Base-by-base conservation (phyloP, 106 monocot genomes). In the Dendrobium catenatum region DNA sequence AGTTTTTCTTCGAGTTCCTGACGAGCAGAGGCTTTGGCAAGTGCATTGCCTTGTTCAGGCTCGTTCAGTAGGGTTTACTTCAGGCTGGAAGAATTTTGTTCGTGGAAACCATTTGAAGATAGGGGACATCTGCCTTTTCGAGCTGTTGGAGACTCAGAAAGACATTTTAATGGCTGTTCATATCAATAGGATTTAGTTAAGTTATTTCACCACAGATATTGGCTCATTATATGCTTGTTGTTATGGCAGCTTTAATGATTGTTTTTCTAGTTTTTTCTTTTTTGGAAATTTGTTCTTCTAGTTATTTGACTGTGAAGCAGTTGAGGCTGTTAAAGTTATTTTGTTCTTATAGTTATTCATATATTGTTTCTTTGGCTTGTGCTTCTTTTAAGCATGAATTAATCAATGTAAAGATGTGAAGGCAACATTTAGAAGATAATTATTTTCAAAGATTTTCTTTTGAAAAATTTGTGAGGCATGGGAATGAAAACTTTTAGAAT, bases 61-160 rank as follows among this genome's bases (percentile, higher is more conserved):
- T 13, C 72, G 7, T 43, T 16, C 31, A 15, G 27, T 81, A 7
- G 72, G 73, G 16, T 64, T 85, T 51, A 33, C 48, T 22, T 42
- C 54, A 0, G 67, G 79, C 16, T 86, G 86, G 86, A 68, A 27
- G 46, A 10, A 22, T 9, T 86, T 86, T 42, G 79, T 79, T 17
- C 37, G 18, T n/a, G 79, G 82, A 67, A 86, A 86, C 59, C 33
- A 47, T 5, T 55, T 86, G 37, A 67, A 82, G 68, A 56, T 47
- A 17, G 86, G 82, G 3, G 82, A 86, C 72, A 51, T 78, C 22
- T 86, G 86, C 59, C 41, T 86, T 29, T 86, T 86, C 24, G 75
- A 86, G 68, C 51, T 82, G 31, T 18, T 76, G 51, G 55, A 72
- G 16, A 31, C 16, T 11, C 22, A 42, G 16, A 51, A 75, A 29